These are phyloP conservation scores for Amanita rubescens DNA, from an alignment of 768 basidiomycete genomes.

Conservation along the genomic window DNA sequence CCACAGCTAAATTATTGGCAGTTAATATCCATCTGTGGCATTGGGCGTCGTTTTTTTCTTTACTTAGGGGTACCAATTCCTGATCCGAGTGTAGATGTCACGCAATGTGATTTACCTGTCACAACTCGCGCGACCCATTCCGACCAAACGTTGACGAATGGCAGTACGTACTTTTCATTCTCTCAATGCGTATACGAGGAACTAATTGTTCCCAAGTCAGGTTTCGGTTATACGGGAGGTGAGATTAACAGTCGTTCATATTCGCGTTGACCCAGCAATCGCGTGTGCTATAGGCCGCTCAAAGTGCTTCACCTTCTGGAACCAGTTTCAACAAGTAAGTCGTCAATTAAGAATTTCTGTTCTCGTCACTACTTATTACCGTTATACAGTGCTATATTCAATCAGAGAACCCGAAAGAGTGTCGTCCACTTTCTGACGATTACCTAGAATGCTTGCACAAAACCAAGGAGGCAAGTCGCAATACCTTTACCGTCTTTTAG, in stretches of 20 bases:
- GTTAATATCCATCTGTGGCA: too few species aligned
- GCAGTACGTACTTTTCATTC: slow-evolving; percentile 24
- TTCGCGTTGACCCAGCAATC: neutral
- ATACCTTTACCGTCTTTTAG: too few species aligned
- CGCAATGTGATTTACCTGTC: neutral
- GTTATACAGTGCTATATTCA: slow-evolving; percentile 70
- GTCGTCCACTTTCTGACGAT: slow-evolving; percentile 67
- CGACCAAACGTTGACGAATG: slow-evolving; percentile 18
- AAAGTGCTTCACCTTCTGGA: slow-evolving; percentile 89
- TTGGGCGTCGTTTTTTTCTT: too few species aligned
- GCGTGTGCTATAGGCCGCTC: slow-evolving; percentile 58
- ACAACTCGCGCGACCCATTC: slow-evolving; percentile 4
- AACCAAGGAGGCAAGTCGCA: slow-evolving; percentile 67
- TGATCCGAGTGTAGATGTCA: too few species aligned
- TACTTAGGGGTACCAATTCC: too few species aligned
- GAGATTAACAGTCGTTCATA: neutral
- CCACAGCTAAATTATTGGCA: too few species aligned
- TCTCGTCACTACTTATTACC: neutral
- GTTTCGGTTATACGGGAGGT: slow-evolving; percentile 42
- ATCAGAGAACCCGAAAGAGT: slow-evolving; percentile 68
- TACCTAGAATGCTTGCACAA: slow-evolving; percentile 91
- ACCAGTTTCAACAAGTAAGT: slow-evolving; percentile 72
- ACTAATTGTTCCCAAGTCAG: slow-evolving; percentile 26
- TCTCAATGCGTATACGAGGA: neutral
- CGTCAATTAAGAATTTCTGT: neutral